phyloP scores from a whole-genome alignment of 495 filamentous ascomycete genomes.

The Penicillium pancosmium region DNA sequence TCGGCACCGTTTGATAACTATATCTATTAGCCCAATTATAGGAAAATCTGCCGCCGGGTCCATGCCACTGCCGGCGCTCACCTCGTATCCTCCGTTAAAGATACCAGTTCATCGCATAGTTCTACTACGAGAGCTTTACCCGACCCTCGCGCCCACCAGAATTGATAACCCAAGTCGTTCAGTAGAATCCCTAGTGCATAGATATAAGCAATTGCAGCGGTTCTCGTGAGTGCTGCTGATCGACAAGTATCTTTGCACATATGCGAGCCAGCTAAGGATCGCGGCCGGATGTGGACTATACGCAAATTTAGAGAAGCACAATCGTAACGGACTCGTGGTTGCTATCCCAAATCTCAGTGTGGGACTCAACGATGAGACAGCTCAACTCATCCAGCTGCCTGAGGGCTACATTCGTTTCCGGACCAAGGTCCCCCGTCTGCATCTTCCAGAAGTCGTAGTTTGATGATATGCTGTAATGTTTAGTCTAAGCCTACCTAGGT shows the following conservation, averaged over 20 bases:
- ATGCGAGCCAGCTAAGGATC: background rate
- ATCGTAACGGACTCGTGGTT: background rate
- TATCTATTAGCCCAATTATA: background rate
- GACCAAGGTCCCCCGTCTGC: background rate
- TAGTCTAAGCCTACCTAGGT: too few relatives aligned
- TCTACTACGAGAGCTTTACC: background rate
- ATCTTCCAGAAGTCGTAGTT: background rate
- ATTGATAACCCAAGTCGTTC: background rate
- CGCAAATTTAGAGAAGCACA: slow-evolving; percentile 1
- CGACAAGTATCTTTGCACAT: background rate
- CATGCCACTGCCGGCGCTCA: background rate
- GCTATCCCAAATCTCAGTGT: background rate
- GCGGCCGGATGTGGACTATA: background rate
- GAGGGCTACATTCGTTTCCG: background rate
- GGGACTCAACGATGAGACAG: background rate
- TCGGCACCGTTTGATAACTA: background rate
- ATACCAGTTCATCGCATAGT: background rate
- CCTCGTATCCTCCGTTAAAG: background rate
- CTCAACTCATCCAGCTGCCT: background rate
- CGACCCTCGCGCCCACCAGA: background rate
- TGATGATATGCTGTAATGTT: background rate
- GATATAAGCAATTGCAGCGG: background rate
- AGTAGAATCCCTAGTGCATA: background rate
- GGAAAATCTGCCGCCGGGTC: background rate
- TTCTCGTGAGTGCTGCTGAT: background rate